A percentile compares a stretch with the other conserved stretches of the same genome.
These are phyloP conservation scores for Rheum nobile DNA, from an alignment of 148 eudicot genomes.

Conservation along the genomic window DNA sequence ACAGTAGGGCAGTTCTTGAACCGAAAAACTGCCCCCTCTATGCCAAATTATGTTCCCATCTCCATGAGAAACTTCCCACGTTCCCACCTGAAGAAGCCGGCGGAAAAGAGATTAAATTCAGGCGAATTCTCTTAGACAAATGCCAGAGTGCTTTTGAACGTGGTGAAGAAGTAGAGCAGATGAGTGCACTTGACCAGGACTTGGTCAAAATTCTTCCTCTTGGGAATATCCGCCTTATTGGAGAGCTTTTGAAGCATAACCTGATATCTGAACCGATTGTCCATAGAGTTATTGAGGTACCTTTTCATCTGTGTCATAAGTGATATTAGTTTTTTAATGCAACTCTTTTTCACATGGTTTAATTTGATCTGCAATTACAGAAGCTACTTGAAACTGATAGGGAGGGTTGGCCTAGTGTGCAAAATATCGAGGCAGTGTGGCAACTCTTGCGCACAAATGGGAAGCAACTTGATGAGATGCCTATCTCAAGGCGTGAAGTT, in stretches of 20 bases:
- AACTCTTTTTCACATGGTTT: no score
- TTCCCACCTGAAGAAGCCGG: slow-evolving; percentile 78
- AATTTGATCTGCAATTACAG: no score
- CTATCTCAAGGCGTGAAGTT: no score
- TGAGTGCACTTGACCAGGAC: slow-evolving; percentile 78
- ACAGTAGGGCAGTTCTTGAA: slow-evolving; percentile 88
- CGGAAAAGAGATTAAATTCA: slow-evolving; percentile 67
- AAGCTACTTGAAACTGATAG: no score
- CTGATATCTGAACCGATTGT: slow-evolving; percentile 83
- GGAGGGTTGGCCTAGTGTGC: no score
- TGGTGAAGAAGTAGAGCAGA: slow-evolving; percentile 53
- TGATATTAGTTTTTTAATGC: no score
- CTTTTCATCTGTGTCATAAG: no score
- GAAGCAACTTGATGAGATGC: no score
- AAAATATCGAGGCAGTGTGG: no score
- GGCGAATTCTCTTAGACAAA: slow-evolving; percentile 63
- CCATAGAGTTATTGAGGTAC: slow-evolving; percentile 79
- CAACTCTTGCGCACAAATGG: no score
- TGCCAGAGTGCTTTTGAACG: slow-evolving; percentile 97
- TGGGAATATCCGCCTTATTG: slow-evolving; percentile 90
- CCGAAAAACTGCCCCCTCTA: slow-evolving; percentile 92
- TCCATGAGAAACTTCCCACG: slow-evolving; percentile 58
- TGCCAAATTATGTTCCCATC: slow-evolving; percentile 73
- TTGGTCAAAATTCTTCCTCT: slow-evolving; percentile 63
- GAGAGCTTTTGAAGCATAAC: slow-evolving; percentile 93